Conservation (phyloP, 148 eudicot species). For the Diospyros kaki region DNA sequence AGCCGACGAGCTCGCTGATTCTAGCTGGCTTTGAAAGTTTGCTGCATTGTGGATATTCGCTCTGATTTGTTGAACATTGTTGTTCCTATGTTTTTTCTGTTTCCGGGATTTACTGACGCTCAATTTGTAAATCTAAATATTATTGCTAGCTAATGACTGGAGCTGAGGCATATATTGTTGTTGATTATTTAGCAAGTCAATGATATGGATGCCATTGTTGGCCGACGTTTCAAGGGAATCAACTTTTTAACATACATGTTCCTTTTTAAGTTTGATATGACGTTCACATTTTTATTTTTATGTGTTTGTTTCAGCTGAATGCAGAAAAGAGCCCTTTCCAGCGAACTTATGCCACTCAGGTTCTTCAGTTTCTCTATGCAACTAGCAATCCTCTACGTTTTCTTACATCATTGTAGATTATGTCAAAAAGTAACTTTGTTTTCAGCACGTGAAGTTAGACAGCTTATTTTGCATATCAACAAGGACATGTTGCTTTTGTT, state of each 20-base stretch:
- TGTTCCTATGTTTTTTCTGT: background rate
- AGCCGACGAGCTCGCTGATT: background rate
- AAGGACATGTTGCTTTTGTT: background rate
- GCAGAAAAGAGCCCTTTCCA: slow-evolving; percentile 28
- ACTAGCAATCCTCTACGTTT: background rate
- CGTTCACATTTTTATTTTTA: background rate
- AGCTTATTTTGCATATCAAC: slow-evolving; percentile 1
- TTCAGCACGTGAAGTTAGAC: background rate
- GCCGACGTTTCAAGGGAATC: no score
- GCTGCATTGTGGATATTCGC: background rate
- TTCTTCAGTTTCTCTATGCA: slow-evolving; percentile 7
- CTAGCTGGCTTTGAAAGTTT: background rate
- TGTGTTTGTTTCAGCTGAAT: slow-evolving; percentile 17
- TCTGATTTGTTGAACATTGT: background rate
- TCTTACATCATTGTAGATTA: background rate
- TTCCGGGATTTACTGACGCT: background rate
- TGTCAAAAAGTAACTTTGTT: background rate
- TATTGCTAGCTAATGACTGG: background rate
- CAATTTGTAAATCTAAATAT: background rate
- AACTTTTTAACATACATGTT: background rate
- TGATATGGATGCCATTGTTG: no score
- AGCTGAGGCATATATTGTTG: background rate
- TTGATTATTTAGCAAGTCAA: background rate
- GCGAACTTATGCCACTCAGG: slow-evolving; percentile 33
- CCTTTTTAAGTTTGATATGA: background rate